Percentiles rank a stretch among this genome's conserved stretches.
phyloP scores from a whole-genome alignment of 2,329 filamentous ascomycete genomes.

The Geoglossum cookeanum region DNA sequence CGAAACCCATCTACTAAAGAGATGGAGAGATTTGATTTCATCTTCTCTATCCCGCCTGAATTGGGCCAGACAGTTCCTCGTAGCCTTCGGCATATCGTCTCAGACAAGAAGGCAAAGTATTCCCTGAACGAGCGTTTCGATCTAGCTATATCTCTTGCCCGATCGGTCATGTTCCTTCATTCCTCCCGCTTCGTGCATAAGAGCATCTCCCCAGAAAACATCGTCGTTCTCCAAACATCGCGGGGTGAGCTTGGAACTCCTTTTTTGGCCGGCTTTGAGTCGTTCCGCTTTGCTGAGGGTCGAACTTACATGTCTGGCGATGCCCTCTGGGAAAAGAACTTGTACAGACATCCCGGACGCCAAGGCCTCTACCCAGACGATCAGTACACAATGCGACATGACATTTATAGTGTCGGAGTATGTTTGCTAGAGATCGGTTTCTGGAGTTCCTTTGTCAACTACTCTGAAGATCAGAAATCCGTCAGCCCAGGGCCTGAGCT shows the following conservation, averaged over 20 bases:
- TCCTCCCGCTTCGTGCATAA: constrained; percentile 27
- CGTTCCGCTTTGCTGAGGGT: constrained; percentile 19
- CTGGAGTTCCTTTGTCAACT: constrained; percentile 22
- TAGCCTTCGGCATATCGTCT: neutral
- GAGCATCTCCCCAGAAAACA: constrained; percentile 25
- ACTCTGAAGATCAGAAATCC: neutral
- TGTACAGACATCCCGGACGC: constrained; percentile 32
- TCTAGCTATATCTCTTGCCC: neutral
- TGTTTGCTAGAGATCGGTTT: constrained; percentile 34
- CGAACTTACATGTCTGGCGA: constrained; percentile 20
- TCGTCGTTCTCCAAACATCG: constrained; percentile 16
- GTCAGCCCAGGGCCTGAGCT: neutral
- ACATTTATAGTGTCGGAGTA: constrained; percentile 37
- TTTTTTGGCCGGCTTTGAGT: constrained; percentile 28
- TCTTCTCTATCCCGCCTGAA: neutral
- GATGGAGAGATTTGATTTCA: neutral
- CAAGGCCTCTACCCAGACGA: constrained; percentile 24
- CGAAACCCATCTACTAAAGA: neutral
- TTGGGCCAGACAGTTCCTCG: neutral
- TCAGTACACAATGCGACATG: constrained; percentile 32
- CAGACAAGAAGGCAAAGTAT: neutral
- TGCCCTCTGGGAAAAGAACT: constrained; percentile 22
- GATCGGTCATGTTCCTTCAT: constrained; percentile 14
- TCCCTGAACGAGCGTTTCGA: neutral
- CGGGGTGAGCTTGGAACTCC: constrained; percentile 11